Evolutionary conservation across 2,329 filamentous ascomycete species (phyloP), one percentile per base, ranked within the genome.

Genomic region (Ascocoryne sarcoides): DNA sequence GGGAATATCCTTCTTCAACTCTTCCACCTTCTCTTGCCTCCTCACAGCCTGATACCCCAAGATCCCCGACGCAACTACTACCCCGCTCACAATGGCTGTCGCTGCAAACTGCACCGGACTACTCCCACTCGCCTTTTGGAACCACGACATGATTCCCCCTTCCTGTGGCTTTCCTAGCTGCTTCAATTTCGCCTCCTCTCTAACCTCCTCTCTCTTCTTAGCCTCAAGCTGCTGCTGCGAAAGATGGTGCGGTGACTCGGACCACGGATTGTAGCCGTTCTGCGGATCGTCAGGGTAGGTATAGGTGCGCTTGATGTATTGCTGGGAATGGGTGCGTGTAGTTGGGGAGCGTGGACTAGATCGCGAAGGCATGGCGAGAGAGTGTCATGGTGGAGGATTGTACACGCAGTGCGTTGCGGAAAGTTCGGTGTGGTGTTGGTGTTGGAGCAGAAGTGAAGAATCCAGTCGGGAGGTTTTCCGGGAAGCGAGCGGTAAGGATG

Each of bases 11-110:
- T 63, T 66, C 59, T 82, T 83, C 8, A 82, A 63, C 42, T 71
- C 63, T 30, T 68, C 65, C 4, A 81, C 58, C 21, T 70, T 68
- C 50, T 71, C 69, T 44, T 72, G 66, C 20, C 73, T 60, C 45
- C 72, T 68, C n/a, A 79, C 60, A 29, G 67, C 68, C 58, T 83
- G 79, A 51, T 76, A 79, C 15, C 75, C 73, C 10, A 83, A 61
- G 21, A 83, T 67, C 5, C 75, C 65, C n/a, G 68, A 68, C 2
- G 76, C 76, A 18, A 74, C 76, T 0, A 76, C 66, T 7, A 70
- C 71, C 14, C 76, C 78, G 0, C 77, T 82, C 10, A 76, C 63
- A 16, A 85, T 66, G 2, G 85, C 85, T 0, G 84, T 87, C 3
- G 80, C 75, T 14, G 78, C 73, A 26, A 92, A 66, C 59, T 88